A percentile compares a stretch with the other conserved stretches of the same genome.
These are phyloP conservation scores for Hypseocharis bilobata DNA, from an alignment of 441 rosid genomes.

Conservation along the genomic window DNA sequence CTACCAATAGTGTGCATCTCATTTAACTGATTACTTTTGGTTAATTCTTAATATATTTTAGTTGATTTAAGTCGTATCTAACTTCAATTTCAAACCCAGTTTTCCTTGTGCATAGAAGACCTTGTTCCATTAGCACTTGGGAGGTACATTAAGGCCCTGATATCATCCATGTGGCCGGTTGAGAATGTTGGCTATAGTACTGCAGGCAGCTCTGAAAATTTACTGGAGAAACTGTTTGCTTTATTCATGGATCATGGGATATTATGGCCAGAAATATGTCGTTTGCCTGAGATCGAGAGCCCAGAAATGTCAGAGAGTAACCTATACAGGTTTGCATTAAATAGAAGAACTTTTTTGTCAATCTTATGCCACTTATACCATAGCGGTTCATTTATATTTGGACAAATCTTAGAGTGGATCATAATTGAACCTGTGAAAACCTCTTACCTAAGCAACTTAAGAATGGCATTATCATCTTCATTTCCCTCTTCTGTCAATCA, in stretches of 20 bases:
- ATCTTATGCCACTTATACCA: constrained; percentile 1
- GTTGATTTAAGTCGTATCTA: constrained; percentile 20
- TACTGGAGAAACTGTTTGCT: constrained; percentile 76
- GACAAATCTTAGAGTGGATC: background rate
- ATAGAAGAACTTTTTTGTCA: constrained; percentile 8
- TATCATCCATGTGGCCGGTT: constrained; percentile 47
- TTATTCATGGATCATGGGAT: constrained; percentile 90
- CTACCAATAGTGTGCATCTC: background rate
- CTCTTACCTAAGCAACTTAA: background rate
- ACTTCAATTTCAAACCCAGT: constrained; percentile 44
- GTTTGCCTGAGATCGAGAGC: constrained; percentile 59
- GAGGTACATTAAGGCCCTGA: constrained; percentile 67
- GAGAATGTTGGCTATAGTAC: constrained; percentile 33
- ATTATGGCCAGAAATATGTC: constrained; percentile 81
- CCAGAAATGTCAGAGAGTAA: constrained; percentile 65
- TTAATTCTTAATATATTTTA: background rate
- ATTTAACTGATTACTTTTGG: background rate
- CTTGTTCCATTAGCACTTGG: constrained; percentile 83
- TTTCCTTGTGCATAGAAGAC: constrained; percentile 87
- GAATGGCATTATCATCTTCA: background rate
- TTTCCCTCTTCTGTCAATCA: no score
- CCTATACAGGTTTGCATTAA: constrained; percentile 60
- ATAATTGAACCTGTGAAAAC: background rate
- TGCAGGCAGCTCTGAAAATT: constrained; percentile 41
- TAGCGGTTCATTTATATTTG: background rate